These are phyloP conservation scores for Laburnicola sp. DNA, from an alignment of 2,329 filamentous ascomycete species.

Conservation along the genomic window DNA sequence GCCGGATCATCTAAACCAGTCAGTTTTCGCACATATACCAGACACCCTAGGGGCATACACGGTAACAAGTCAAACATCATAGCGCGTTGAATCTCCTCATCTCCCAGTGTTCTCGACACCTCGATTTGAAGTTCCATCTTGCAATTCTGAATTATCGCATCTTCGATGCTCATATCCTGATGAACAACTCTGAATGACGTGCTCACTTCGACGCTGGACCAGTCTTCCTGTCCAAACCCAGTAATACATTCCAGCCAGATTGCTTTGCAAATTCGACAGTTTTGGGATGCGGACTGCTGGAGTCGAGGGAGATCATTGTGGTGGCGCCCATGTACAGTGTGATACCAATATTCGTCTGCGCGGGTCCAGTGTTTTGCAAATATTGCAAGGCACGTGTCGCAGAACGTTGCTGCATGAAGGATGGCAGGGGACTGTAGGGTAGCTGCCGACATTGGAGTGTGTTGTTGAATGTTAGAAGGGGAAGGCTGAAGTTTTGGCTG, in stretches of 20 bases:
- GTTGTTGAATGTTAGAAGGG: too few relatives aligned
- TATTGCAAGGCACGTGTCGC: neutral
- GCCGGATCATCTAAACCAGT: neutral
- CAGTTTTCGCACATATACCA: neutral
- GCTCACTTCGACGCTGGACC: neutral
- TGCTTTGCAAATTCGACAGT: slow-evolving; percentile 9
- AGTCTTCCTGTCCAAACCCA: slow-evolving; percentile 10
- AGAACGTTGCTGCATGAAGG: neutral
- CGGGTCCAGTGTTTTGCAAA: neutral
- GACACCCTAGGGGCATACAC: neutral
- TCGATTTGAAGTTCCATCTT: slow-evolving; percentile 2
- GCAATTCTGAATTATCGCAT: neutral
- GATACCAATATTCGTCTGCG: too few relatives aligned
- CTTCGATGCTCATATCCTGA: neutral
- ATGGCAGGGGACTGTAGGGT: neutral
- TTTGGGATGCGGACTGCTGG: neutral
- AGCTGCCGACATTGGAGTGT: too few relatives aligned
- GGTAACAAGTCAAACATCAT: slow-evolving; percentile 4
- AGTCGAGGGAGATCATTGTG: neutral
- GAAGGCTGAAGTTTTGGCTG: too few relatives aligned
- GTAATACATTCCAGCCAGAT: slow-evolving; percentile 12
- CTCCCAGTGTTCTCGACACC: slow-evolving; percentile 1
- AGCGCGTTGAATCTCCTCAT: slow-evolving; percentile 5
- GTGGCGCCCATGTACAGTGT: slow-evolving; percentile 1
- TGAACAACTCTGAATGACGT: slow-evolving; percentile 1